Conservation (phyloP, 2,329 filamentous ascomycete species). For the Diaporthe destruens region DNA sequence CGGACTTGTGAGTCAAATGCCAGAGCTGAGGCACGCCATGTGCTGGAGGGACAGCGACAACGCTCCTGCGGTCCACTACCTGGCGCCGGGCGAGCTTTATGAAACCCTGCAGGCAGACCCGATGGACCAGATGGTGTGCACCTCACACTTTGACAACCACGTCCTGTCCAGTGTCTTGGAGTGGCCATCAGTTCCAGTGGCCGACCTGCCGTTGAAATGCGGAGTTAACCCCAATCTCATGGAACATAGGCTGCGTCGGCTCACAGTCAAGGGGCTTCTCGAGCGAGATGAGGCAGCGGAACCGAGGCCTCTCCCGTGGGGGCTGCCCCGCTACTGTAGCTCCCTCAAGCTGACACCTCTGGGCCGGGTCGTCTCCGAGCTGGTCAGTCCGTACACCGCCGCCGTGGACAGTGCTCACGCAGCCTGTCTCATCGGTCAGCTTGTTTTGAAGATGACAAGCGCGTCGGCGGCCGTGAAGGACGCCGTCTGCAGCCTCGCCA, state of each 20-base stretch:
- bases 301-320: not conserved
- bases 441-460: not conserved
- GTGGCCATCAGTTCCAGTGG: not conserved
- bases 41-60: not conserved
- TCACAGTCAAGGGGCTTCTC: not conserved
- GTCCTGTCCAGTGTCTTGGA: not conserved
- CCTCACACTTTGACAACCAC: not conserved
- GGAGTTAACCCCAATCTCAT: not conserved
- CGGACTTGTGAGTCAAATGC: not conserved
- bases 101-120: not conserved
- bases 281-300: not conserved
- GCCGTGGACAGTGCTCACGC: not conserved
- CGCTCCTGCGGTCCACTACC: not conserved
- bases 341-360: not conserved
- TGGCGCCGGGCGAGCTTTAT: not conserved
- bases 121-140: not conserved
- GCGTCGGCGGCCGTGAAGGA: not conserved
- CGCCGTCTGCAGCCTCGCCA: not conserved
- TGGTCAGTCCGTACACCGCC: not conserved
- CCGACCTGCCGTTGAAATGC: not conserved
- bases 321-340: not conserved
- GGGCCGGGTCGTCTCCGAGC: not conserved
- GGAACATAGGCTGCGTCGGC: not conserved
- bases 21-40: not conserved
- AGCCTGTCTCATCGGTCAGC: not conserved